Conservation (phyloP, 495 filamentous ascomycete species). For the Pseudevernia furfuracea region DNA sequence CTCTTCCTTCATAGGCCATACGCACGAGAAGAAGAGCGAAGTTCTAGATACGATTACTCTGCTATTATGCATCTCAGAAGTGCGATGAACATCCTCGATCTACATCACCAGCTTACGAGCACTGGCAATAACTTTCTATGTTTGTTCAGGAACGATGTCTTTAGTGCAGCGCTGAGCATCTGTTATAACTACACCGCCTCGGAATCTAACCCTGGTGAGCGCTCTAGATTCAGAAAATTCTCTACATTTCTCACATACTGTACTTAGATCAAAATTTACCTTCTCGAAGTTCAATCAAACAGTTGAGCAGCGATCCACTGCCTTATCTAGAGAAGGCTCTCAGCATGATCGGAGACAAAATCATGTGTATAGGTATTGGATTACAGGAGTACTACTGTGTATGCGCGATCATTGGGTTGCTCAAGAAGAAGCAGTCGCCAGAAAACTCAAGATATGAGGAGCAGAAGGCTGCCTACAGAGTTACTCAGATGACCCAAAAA, state of each 20-base stretch:
- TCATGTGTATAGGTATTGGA: constrained; percentile 29
- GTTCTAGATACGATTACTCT: constrained; percentile 14
- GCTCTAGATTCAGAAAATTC: too few relatives aligned
- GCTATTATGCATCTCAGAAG: constrained; percentile 15
- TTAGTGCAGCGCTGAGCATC: constrained; percentile 18
- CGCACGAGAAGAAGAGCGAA: constrained; percentile 11
- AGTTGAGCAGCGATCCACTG: constrained; percentile 9
- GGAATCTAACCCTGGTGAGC: constrained; percentile 3
- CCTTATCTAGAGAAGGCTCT: constrained; percentile 28
- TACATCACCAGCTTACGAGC: constrained; percentile 19
- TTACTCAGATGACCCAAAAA: constrained; percentile 9
- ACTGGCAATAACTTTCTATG: constrained; percentile 8
- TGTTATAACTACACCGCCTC: constrained; percentile 13
- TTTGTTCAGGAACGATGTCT: constrained; percentile 14
- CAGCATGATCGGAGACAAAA: constrained; percentile 29
- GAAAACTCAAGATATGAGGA: constrained; percentile 8
- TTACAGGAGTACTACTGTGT: constrained; percentile 33
- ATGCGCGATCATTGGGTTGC: constrained; percentile 23
- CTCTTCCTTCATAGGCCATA: constrained; percentile 30
- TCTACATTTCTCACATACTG: background rate
- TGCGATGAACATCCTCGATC: constrained; percentile 15
- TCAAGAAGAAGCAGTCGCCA: constrained; percentile 9
- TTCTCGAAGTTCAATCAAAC: constrained; percentile 7
- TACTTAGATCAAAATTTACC: constrained; percentile 2
- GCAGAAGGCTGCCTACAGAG: constrained; percentile 1